Conservation (phyloP, 2,329 filamentous ascomycete genomes). For the Cercospora beticola region DNA sequence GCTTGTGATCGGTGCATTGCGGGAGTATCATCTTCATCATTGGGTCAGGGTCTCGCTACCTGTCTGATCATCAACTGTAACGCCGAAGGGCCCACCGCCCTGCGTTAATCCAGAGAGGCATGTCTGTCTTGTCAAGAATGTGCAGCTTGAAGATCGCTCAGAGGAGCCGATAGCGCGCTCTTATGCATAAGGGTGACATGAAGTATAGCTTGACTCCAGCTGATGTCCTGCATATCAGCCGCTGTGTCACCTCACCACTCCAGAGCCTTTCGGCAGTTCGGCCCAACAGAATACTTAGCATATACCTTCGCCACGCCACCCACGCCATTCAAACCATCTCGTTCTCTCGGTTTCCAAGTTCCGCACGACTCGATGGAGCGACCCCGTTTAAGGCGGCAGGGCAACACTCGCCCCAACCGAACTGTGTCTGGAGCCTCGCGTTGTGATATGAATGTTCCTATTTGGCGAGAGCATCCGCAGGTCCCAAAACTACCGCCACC, state of each 20-base stretch:
- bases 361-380: not conserved
- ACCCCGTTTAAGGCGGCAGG: not conserved
- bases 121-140: not conserved
- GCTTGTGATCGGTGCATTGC: not conserved
- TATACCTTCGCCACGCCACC: not conserved
- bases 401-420: too few species aligned
- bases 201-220: not conserved
- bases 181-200: not conserved
- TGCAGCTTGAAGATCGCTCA: not conserved
- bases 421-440: too few species aligned
- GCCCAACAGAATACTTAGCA: not conserved
- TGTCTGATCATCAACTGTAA: not conserved
- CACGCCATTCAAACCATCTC: not conserved
- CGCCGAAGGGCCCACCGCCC: not conserved
- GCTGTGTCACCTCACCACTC: not conserved
- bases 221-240: not conserved
- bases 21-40: not conserved
- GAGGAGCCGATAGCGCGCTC: not conserved
- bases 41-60: not conserved
- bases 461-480: too few species aligned
- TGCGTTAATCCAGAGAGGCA: not conserved
- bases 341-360: not conserved
- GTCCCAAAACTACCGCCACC: too few species aligned
- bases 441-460: too few species aligned
- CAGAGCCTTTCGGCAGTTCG: not conserved